Evolutionary conservation across 108 stramenopile genomes (phyloP), one percentile per base, ranked within the genome.

Genomic region (Schizochytrium sp.): DNA sequence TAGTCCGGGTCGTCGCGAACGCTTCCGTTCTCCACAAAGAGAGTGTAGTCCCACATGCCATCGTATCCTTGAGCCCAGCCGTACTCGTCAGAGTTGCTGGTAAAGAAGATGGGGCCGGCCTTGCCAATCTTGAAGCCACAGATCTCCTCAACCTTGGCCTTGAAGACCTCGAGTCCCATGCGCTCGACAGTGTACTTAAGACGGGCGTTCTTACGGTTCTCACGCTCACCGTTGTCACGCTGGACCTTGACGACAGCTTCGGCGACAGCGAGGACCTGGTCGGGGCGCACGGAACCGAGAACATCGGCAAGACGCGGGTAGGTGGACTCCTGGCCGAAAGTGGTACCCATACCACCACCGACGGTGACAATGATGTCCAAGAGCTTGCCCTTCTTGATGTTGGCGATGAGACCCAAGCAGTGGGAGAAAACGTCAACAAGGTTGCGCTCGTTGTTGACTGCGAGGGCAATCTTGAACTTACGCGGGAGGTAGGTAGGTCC

Each of bases 121-220:
- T 60, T 57, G 88, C 95, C 90, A 69, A 99, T 94, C 57, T 92
- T 89, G 91, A 96, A 95, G 45, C 98, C 98, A 89, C 94, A 95
- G 92, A 98, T 97, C 87, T 93, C 93, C 91, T 98, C 98, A 13
- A 99, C 98, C 56, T 98, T 94, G 38, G 91, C 93, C 38, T 93
- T 93, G 94, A 98, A 99, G 73, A 94, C 94, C 87, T 97, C 96
- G 90, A 98, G 96, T 28, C 98, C 98, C 46, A 98, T 93, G 46
- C 96, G 97, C 93, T 99, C 98, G 10, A 99, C 98, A 57, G 98
- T 92, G 94, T 99, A 98, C 96, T 99, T 99, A 96, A 98, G 97
- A 72, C 98, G 97, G 13, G 97, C 98, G 91, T 99, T 98, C 72
- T 97, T 96, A 56, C 98, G 95, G 58, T 98, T 97, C 91, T 98